Evolutionary conservation across 2,329 filamentous ascomycete species (phyloP), one percentile per base, ranked within the genome.

Genomic region (Diaporthe citrichinensis): DNA sequence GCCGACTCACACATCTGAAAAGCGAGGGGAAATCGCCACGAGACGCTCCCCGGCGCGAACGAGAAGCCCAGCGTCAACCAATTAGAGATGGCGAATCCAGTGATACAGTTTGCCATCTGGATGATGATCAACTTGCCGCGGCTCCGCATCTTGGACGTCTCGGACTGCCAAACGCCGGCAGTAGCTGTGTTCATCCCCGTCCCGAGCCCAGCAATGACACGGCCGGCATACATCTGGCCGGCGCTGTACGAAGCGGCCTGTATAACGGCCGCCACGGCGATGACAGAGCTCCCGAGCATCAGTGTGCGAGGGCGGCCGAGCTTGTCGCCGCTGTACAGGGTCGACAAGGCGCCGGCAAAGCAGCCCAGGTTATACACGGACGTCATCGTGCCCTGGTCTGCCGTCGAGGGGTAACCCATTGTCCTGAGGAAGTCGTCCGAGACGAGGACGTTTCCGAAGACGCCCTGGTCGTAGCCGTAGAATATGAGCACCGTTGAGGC

Each of bases 401-500:
- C 65, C 14, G 73, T 72, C 15, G 59, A 73, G 31, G 75, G 77
- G 46, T 78, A 71, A n/a, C 76, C 77, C 68, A 79, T 74, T 4
- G 77, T 77, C 17, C 69, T 46, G 23, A 81, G 77, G 68, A 80
- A 81, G 75, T 81, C 79, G 20, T 80, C 76, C 5, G 76, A 78
- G 49, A 81, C 78, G 31, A 81, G 76, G 28, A 81, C 78, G 41
- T 81, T 81, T 20, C 81, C 81, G 62, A 82, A 83, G 4, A 83
- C 79, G 31, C 81, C 82, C 79, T 85, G 84, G 69, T 85, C 84
- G 72, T 86, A 86, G 39, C 85, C 87, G 76, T 89, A 89, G 79
- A 89, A 88, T 72, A 88, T 82, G 31, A 89, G 81, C 6, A 89
- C 87, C 0, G 87, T 89, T 2, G 84, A 86, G 1, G 87, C 86